Base-by-base conservation (phyloP, 306 rosid species). In the Dalbergia oliveri region DNA sequence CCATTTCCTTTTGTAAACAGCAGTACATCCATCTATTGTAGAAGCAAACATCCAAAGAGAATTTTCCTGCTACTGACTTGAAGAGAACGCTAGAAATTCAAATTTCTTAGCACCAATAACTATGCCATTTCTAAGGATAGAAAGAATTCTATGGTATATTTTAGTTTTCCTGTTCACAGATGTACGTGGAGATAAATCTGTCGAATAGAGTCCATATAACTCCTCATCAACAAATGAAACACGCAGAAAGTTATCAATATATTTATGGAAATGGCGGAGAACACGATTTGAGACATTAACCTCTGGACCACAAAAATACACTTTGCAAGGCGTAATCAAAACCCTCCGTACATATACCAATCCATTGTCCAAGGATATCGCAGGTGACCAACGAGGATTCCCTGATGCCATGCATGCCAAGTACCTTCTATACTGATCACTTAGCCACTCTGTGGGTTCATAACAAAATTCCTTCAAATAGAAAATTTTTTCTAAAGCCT, bases 1-100 rank as follows among this genome's bases (percentile, higher is more conserved):
- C n/a, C n/a, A n/a, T n/a, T n/a, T n/a, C n/a, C n/a, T n/a, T n/a
- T n/a, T n/a, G n/a, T n/a, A n/a, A n/a, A n/a, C n/a, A n/a, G n/a
- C n/a, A n/a, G n/a, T 58, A 45, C 64, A 69, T 45, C 69, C 86
- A 37, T 4, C 2, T 14, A 79, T 81, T 9, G 96, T 54, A 54
- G 67, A 70, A 79, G 98, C 97, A 92, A 94, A 92, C 97, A 94
- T 92, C 98, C 98, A 94, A 35, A 69, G 15, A 4, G 98, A 91
- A 88, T 85, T 89, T 5, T 92, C 97, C 31, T 94, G 76, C 74
- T 92, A 72, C 15, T 92, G 97, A 88, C 98, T 94, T 10, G 98
- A 83, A 0, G 97, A 92, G 88, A 88, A 94, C 31, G 97, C 97
- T 14, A 94, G 91, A 87, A 92, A 92, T 68, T 92, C 93, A 68